A percentile compares a stretch with the other conserved stretches of the same genome.
phyloP scores from a whole-genome alignment of 345 rosid genomes.

The Lenwebbia sp. region DNA sequence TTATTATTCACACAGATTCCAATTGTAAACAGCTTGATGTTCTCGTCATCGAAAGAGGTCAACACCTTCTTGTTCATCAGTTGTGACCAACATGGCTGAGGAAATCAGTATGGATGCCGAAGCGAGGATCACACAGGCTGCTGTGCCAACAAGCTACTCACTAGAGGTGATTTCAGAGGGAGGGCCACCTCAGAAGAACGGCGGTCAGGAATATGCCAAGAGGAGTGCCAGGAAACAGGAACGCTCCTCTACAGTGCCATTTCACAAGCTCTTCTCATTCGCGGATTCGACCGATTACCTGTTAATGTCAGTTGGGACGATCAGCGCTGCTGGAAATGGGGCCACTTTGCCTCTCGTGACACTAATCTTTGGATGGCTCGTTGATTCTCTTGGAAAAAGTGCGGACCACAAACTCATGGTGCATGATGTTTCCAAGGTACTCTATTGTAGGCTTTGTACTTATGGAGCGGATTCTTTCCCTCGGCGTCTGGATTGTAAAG shows the following conservation, averaged over 20 bases:
- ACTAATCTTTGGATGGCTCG: slow-evolving; percentile 6
- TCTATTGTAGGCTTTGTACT: neutral
- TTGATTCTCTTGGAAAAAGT: slow-evolving; percentile 12
- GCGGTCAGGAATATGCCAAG: neutral
- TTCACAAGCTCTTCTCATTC: slow-evolving; percentile 16
- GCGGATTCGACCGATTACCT: slow-evolving; percentile 13
- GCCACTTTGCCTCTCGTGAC: slow-evolving; percentile 8
- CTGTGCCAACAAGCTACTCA: neutral
- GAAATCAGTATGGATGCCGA: neutral
- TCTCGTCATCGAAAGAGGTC: too few relatives aligned
- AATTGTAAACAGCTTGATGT: too few relatives aligned
- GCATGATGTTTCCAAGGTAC: slow-evolving; percentile 17
- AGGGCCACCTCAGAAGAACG: neutral
- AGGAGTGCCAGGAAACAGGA: neutral
- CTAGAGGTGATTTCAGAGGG: neutral
- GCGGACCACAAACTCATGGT: neutral
- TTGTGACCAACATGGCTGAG: neutral
- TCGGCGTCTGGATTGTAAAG: neutral
- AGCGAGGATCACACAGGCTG: neutral
- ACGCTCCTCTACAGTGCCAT: slow-evolving; percentile 9
- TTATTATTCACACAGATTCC: neutral
- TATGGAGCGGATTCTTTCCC: neutral
- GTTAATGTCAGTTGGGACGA: slow-evolving; percentile 15
- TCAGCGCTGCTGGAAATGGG: slow-evolving; percentile 19
- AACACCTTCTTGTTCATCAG: neutral